Evolutionary conservation across 192 early-diverging fungal genomes (phyloP).

Genomic region (Pilaira anomala): DNA sequence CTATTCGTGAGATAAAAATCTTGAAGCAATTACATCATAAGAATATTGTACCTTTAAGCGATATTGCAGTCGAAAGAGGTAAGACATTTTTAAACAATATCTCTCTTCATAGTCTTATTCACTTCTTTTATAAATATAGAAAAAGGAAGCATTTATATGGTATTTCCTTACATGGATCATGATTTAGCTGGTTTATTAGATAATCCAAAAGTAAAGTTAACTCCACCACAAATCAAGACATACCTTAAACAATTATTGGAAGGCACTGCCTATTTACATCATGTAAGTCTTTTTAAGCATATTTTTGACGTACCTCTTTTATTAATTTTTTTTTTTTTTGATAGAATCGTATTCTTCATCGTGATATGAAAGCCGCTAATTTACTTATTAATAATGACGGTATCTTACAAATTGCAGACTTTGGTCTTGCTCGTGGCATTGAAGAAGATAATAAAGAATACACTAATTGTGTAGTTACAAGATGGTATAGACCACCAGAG

Average conservation of each 20-base stretch:
- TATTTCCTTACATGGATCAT: slow-evolving; percentile 98
- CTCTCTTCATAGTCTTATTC: no score
- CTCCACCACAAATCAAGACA: slow-evolving; percentile 81
- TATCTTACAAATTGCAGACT: slow-evolving; percentile 90
- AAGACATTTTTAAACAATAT: no score
- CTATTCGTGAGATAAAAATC: slow-evolving; percentile 95
- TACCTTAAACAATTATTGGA: slow-evolving; percentile 91
- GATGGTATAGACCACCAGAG: slow-evolving; percentile 99
- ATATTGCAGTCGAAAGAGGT: slow-evolving; percentile 73
- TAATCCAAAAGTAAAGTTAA: slow-evolving; percentile 69
- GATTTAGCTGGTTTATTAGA: slow-evolving; percentile 93
- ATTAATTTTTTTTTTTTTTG: background rate
- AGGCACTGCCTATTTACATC: slow-evolving; percentile 86
- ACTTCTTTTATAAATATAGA: slow-evolving; percentile 4
- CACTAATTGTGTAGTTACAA: slow-evolving; percentile 88
- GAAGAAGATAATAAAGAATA: slow-evolving; percentile 62
- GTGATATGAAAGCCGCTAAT: slow-evolving; percentile 85
- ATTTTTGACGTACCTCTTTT: background rate
- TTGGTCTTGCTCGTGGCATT: slow-evolving; percentile 87
- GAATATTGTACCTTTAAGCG: slow-evolving; percentile 73
- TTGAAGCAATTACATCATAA: slow-evolving; percentile 79
- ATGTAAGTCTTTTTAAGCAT: slow-evolving; percentile 28
- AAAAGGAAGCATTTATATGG: slow-evolving; percentile 84
- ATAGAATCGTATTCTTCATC: slow-evolving; percentile 57
- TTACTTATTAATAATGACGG: slow-evolving; percentile 92